Evolutionary conservation across 805 yeast species (phyloP).

Genomic region (Ascoidea asiatica): DNA sequence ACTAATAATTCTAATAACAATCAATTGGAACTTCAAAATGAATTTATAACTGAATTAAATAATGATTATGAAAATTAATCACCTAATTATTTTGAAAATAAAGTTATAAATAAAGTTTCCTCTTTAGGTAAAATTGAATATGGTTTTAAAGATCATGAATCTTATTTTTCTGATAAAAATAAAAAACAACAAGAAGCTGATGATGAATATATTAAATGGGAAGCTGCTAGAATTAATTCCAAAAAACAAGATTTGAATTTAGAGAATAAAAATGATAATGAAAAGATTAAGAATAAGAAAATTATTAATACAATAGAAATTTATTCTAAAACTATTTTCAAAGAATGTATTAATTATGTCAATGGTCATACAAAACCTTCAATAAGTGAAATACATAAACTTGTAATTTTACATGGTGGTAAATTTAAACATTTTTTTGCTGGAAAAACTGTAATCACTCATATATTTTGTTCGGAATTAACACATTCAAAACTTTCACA

Average conservation of each 20-base stretch:
- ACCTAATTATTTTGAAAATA: neutral
- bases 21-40: neutral
- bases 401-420: conserved; percentile 75
- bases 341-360: conserved; percentile 57
- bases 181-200: conserved; percentile 49
- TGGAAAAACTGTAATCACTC: conserved; percentile 67
- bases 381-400: conserved; percentile 52
- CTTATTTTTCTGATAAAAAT: conserved; percentile 50
- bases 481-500: conserved; percentile 65
- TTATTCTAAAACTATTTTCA: conserved; percentile 42
- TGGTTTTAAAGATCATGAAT: conserved; percentile 52
- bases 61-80: no score
- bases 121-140: conserved; percentile 9
- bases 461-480: conserved; percentile 65
- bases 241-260: no score
- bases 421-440: conserved; percentile 50
- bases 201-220: conserved; percentile 35
- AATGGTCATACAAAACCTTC: conserved; percentile 84
- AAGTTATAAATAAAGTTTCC: neutral
- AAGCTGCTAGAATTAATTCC: conserved; percentile 12
- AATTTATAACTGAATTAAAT: neutral
- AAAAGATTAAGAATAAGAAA: no score
- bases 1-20: no score
- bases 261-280: no score
- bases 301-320: neutral